Evolutionary conservation across 129 eudicot genomes (phyloP), one percentile per base, ranked within the genome.

Genomic region (Artemisia tridentata): DNA sequence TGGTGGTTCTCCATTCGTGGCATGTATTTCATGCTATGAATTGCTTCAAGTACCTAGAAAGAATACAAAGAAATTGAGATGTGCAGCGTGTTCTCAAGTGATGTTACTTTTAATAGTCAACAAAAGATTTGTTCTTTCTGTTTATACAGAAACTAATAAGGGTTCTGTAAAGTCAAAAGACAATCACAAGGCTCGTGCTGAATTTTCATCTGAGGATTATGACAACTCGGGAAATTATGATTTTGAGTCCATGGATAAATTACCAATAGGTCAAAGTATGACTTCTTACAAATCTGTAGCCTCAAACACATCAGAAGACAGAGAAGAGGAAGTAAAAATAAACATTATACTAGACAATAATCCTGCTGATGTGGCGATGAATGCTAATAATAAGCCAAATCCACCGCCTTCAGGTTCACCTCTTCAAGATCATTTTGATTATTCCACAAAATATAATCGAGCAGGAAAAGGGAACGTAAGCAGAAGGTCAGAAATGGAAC

Each of bases 1-100:
- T 50, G 93, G 97, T 18, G 99, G 99, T 53, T 91, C 99, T 67
- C 99, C 99, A 16, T 85, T 95, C 45, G 64, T 95, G 25, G 72
- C 91, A 11, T 95, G 99, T 78, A 52, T 70, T 73, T 87, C 82
- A 65, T 95, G 99, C 74, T 82, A 74, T 20, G 91, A 95, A 74
- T 68, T 90, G 81, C 87, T 95, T 45, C 80, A 90, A 69, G 72
- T 95, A 66, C 93, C 99, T 50, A 81, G 79, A 81, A 84, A 80
- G 77, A 71, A 73, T 6, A 51, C 84, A 7, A 82, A 83, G 72
- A 90, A 86, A 80, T 63, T 95, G 67, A 82, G 83, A 79, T 95
- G 99, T 80, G 96, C 89, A 21, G 80, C 87, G 5, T 95, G 99
- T 75, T 85, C 89, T 2, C 73, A 83, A 29, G 77, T 84, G 25